Evolutionary conservation across 2,329 filamentous ascomycete genomes (phyloP), one percentile per base, ranked within the genome.

Genomic region (Aspergillus sp.): DNA sequence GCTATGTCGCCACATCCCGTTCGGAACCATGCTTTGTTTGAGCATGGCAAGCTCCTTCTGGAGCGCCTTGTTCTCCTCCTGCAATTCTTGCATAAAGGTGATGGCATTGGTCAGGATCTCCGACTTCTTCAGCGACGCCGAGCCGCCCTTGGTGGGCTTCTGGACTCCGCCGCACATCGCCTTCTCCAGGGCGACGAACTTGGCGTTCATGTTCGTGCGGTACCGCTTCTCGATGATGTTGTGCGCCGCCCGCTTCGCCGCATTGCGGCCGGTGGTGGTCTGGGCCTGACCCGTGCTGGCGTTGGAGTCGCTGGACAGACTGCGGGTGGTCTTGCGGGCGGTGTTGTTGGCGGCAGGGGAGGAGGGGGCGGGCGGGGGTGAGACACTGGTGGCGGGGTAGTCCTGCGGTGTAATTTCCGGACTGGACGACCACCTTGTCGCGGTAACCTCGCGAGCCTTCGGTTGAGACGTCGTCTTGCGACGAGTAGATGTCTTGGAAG

Each of bases 201-300:
- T 77, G 67, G 75, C 74, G 53, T 77, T 77, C 75, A 77, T 77
- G 65, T 77, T 77, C 53, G 75, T 77, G 38, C 75, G 74, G 59
- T 77, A 77, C 10, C 75, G 75, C 62, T 77, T 77, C 60, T 77
- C 75, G 54, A 77, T 77, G 65, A 77, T 72, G 64, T 77, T 77
- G 66, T 77, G 75, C 3, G 75, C 75, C 15, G 75, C 75, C 3
- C 75, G 73, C 61, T 77, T 77, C 56, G 75, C 74, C 17, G 75
- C 75, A 25, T 75, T 75, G 58, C 72, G 72, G 38, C 64, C 64
- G 17, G 61, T 62, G 6, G 60, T 54, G n/a, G 61, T 49, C 48
- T 61, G 59, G 19, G 62, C 57, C 19, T 63, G 55, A 55, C 67
- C 65, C 42, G 66, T 65, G 36, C 65, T 65, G 42, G 65, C 63